phyloP scores from a whole-genome alignment of 495 filamentous ascomycete genomes.

The Xylaria telfairii region DNA sequence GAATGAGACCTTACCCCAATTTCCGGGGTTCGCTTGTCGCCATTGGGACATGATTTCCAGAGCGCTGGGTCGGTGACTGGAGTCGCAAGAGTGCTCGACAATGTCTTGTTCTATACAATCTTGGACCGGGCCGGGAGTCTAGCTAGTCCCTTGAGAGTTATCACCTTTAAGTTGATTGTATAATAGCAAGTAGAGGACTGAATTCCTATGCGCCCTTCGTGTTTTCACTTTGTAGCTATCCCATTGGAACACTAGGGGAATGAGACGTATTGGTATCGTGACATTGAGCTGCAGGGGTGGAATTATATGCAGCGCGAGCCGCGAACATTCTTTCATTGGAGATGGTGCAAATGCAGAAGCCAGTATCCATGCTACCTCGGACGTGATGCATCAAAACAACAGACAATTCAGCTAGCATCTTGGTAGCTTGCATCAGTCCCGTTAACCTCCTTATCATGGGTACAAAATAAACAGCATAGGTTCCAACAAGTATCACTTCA shows the following conservation, averaged over 20 bases:
- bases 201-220: background rate
- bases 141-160: background rate
- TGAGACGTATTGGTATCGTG: background rate
- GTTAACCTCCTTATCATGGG: background rate
- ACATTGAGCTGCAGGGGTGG: slow-evolving; percentile 12
- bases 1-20: slow-evolving; percentile 12
- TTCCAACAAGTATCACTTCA: no score
- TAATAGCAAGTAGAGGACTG: background rate
- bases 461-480: background rate
- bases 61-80: slow-evolving; percentile 17
- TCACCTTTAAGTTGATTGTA: background rate
- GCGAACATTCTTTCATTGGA: slow-evolving; percentile 43
- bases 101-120: background rate
- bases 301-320: slow-evolving; percentile 40
- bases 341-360: slow-evolving; percentile 35
- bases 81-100: background rate
- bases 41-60: slow-evolving; percentile 22
- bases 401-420: background rate
- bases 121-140: no score
- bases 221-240: background rate
- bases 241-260: background rate
- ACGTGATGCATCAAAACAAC: slow-evolving; percentile 26
- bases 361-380: slow-evolving; percentile 36
- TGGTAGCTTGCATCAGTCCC: slow-evolving; percentile 7
- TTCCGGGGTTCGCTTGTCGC: slow-evolving; percentile 25